A percentile compares a stretch with the other conserved stretches of the same genome.
phyloP scores from a whole-genome alignment of 2,329 filamentous ascomycete species.

The Raffaelea albimanens region DNA sequence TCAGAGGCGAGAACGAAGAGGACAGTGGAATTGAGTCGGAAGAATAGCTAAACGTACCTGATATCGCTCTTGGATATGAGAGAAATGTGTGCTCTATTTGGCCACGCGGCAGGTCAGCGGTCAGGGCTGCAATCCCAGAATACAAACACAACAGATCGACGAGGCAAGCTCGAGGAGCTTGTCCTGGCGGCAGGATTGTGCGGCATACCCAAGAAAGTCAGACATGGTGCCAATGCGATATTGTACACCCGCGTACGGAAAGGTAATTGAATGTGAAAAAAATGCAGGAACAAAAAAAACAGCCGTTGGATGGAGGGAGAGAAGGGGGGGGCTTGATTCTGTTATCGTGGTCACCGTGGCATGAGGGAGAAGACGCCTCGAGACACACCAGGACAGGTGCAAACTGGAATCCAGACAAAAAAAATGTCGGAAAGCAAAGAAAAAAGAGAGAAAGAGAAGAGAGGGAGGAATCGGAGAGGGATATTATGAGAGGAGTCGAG shows the following conservation, averaged over 20 bases:
- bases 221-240: not conserved
- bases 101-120: not conserved
- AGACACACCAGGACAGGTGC: too few relatives aligned
- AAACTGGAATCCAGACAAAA: too few relatives aligned
- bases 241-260: not conserved
- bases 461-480: not conserved
- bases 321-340: too few relatives aligned
- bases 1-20: not conserved
- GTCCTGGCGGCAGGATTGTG: not conserved
- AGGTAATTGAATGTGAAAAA: not conserved
- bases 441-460: not conserved
- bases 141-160: slow-evolving; percentile 8
- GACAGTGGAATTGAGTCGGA: not conserved
- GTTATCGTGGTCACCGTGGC: too few relatives aligned
- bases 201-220: not conserved
- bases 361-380: too few relatives aligned
- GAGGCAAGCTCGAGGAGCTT: too few relatives aligned
- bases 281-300: too few relatives aligned
- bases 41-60: slow-evolving; percentile 4
- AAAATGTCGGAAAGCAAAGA: not conserved
- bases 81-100: slow-evolving; percentile 11
- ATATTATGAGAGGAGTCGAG: not conserved
- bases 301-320: not conserved
- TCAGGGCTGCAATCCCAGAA: not conserved
- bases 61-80: slow-evolving; percentile 15